Percentiles rank a stretch among this genome's conserved stretches.
phyloP scores from a whole-genome alignment of 1,284 basidiomycete species.

The Naganishia sp. region DNA sequence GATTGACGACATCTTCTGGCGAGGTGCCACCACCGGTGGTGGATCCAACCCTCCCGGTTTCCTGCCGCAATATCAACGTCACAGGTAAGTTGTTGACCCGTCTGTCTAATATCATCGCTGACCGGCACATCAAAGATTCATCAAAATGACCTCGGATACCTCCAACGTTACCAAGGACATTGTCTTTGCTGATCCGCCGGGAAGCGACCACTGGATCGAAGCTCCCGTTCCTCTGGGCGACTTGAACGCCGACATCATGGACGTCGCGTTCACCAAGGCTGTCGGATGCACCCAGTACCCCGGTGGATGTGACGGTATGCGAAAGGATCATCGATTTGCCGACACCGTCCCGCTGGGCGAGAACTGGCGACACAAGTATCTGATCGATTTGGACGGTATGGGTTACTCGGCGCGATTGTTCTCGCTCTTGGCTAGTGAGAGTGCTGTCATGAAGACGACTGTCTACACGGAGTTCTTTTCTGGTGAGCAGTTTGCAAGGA shows the following conservation, averaged over 20 bases:
- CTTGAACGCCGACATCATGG: constrained; percentile 81
- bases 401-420: constrained; percentile 89
- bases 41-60: constrained; percentile 84
- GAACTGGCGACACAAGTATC: constrained; percentile 89
- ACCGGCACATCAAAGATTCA: constrained; percentile 59
- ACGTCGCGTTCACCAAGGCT: constrained; percentile 80
- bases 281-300: constrained; percentile 70
- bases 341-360: constrained; percentile 76
- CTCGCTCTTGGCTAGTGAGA: constrained; percentile 79
- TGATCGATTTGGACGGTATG: constrained; percentile 89
- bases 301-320: constrained; percentile 73
- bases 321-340: constrained; percentile 69
- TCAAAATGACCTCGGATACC: constrained; percentile 71
- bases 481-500: constrained; percentile 76
- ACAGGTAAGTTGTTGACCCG: constrained; percentile 60
- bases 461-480: constrained; percentile 87
- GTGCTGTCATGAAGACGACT: constrained; percentile 82
- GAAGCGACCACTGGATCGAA: constrained; percentile 62
- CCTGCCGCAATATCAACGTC: constrained; percentile 79
- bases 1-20: constrained; percentile 57
- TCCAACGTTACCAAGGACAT: constrained; percentile 65
- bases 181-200: constrained; percentile 71
- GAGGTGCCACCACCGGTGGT: constrained; percentile 89
- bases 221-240: constrained; percentile 63
- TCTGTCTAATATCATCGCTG: constrained; percentile 7